These are phyloP conservation scores for Corynascus novoguineensis DNA, from an alignment of 495 filamentous ascomycete species.

Conservation along the genomic window DNA sequence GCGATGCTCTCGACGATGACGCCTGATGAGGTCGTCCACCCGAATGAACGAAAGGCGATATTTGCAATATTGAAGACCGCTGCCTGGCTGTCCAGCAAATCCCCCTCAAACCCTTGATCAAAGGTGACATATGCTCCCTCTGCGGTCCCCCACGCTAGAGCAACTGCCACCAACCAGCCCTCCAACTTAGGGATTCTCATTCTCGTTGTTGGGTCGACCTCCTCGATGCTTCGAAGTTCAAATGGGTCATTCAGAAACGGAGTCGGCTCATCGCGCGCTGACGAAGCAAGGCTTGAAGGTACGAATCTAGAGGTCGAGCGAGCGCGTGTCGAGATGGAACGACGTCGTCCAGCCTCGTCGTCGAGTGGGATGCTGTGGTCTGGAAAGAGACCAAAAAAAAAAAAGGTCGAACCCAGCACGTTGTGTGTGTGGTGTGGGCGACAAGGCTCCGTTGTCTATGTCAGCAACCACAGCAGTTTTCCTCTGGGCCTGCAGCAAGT, in stretches of 20 bases:
- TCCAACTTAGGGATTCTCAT: conserved; percentile 20
- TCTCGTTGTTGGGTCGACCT: conserved; percentile 3
- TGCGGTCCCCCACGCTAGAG: conserved; percentile 11
- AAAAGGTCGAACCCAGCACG: not conserved
- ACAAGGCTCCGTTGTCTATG: conserved; percentile 3
- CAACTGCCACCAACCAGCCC: conserved; percentile 16
- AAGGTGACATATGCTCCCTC: not conserved
- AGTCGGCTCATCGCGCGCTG: conserved; percentile 6
- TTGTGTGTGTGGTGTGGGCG: not conserved
- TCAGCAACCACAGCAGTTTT: not conserved
- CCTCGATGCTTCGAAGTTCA: not conserved
- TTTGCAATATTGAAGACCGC: not conserved
- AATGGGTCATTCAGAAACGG: not conserved
- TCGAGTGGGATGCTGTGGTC: not conserved
- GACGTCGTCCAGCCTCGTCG: not conserved
- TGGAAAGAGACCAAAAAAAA: not conserved
- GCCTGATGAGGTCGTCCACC: not conserved
- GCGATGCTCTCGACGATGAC: not conserved
- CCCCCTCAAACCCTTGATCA: not conserved
- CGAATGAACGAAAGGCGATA: not conserved
- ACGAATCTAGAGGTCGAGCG: too few species aligned
- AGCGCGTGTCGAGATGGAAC: too few species aligned
- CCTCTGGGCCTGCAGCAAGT: too few species aligned
- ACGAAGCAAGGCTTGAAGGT: not conserved
- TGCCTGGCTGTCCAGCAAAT: not conserved